A percentile compares a stretch with the other conserved stretches of the same genome.
Evolutionary conservation across 108 stramenopile genomes (phyloP).

Genomic region (Stephanodiscus triporus): DNA sequence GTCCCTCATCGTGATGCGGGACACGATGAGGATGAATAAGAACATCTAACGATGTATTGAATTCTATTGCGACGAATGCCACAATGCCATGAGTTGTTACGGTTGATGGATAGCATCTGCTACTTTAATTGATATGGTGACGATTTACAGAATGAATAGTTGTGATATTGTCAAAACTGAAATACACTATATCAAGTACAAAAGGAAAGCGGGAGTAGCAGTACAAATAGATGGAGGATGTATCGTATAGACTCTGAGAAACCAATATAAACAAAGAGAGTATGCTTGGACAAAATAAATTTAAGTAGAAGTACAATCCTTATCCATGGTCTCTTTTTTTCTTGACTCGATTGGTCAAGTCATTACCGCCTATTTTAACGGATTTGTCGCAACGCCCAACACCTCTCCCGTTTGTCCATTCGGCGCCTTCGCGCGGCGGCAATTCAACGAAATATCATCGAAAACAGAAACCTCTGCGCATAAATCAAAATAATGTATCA

Average conservation of each 20-base stretch:
- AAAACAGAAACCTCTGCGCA: background rate
- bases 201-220: too few species aligned
- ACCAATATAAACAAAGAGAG: too few species aligned
- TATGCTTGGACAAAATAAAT: too few species aligned
- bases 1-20: slow-evolving; percentile 6
- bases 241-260: too few species aligned
- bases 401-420: background rate
- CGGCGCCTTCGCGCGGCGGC: background rate
- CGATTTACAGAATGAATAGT: background rate
- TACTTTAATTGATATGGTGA: background rate
- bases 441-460: too few species aligned
- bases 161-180: background rate
- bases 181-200: too few species aligned
- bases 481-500: slow-evolving; percentile 11
- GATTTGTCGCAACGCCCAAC: background rate
- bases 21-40: background rate
- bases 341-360: background rate
- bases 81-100: background rate
- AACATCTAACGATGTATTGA: background rate
- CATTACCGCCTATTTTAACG: background rate
- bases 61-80: background rate
- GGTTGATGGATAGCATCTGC: background rate
- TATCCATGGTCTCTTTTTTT: background rate
- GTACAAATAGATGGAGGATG: too few species aligned
- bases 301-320: background rate